These are phyloP conservation scores for Aspergillus cejpii DNA, from an alignment of 2,329 filamentous ascomycete genomes.

Conservation along the genomic window DNA sequence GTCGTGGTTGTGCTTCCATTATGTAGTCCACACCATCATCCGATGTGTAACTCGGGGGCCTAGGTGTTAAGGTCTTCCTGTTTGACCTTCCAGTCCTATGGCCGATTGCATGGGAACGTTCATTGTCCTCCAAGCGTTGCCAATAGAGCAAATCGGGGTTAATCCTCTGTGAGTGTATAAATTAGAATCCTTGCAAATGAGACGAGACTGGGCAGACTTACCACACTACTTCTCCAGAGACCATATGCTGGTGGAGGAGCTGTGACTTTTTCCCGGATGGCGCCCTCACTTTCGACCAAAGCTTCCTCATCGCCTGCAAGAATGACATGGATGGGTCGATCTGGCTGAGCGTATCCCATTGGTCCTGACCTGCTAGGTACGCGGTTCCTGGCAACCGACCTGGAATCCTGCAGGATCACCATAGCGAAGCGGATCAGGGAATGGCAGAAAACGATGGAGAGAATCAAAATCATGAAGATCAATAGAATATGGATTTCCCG, in stretches of 20 bases:
- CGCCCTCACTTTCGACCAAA: constrained; percentile 39
- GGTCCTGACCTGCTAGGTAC: constrained; percentile 49
- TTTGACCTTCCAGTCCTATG: constrained; percentile 6
- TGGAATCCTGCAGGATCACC: constrained; percentile 47
- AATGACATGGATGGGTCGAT: constrained; percentile 68
- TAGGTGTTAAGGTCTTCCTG: constrained; percentile 31
- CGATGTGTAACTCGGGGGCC: constrained; percentile 69
- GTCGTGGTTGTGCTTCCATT: constrained; percentile 58
- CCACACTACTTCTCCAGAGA: constrained; percentile 73
- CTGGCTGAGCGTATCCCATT: constrained; percentile 63
- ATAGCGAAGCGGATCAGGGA: constrained; percentile 67
- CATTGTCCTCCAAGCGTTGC: constrained; percentile 54
- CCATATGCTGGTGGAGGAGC: constrained; percentile 76
- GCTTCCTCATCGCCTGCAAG: constrained; percentile 69
- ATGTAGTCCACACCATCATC: constrained; percentile 70
- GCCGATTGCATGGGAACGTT: not conserved
- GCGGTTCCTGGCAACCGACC: constrained; percentile 29
- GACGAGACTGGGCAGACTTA: constrained; percentile 43
- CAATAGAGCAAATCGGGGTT: constrained; percentile 77
- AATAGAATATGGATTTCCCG: constrained; percentile 73
- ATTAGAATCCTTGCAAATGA: constrained; percentile 1
- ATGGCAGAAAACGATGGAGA: constrained; percentile 75
- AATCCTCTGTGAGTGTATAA: constrained; percentile 50
- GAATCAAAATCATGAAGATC: constrained; percentile 66
- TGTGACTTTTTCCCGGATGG: constrained; percentile 48